Conservation (phyloP, 2,329 filamentous ascomycete genomes). For the Botrytis paeoniae region DNA sequence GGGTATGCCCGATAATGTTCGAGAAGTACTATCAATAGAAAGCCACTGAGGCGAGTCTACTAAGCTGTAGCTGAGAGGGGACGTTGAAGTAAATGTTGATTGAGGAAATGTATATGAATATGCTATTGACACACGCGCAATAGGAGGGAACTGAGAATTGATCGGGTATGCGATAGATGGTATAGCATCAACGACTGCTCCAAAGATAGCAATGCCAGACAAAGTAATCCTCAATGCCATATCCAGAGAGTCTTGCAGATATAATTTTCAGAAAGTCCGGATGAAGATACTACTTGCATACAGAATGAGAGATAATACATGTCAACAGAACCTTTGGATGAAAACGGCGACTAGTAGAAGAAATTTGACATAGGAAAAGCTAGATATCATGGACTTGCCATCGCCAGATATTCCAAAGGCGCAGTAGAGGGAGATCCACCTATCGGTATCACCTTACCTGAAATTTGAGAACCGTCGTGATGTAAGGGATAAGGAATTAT, state of each 20-base stretch:
- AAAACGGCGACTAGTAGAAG: conserved; percentile 19
- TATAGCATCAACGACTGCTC: conserved; percentile 34
- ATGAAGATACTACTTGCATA: conserved; percentile 21
- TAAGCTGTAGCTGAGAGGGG: conserved; percentile 64
- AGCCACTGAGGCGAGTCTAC: conserved; percentile 69
- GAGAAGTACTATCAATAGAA: conserved; percentile 60
- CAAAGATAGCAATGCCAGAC: conserved; percentile 24
- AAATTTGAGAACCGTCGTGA: conserved; percentile 28
- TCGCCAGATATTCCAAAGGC: conserved; percentile 28
- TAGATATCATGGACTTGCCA: conserved; percentile 24
- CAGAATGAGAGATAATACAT: conserved; percentile 14
- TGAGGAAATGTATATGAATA: conserved; percentile 71
- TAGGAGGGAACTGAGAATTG: conserved; percentile 79
- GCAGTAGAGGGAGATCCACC: conserved; percentile 27
- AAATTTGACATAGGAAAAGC: conserved; percentile 20
- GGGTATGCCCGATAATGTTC: conserved; percentile 71
- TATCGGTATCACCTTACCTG: conserved; percentile 32
- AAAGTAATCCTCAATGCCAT: conserved; percentile 30
- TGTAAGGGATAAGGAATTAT: conserved; percentile 29
- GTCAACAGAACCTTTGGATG: conserved; percentile 18
- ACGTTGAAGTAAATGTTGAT: conserved; percentile 67
- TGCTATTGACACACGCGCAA: conserved; percentile 64
- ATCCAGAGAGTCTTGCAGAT: conserved; percentile 20
- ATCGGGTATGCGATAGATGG: conserved; percentile 62
- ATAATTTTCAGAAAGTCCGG: conserved; percentile 9